Conservation (phyloP, 257 asterid genomes). For the Verbascum thapsus region DNA sequence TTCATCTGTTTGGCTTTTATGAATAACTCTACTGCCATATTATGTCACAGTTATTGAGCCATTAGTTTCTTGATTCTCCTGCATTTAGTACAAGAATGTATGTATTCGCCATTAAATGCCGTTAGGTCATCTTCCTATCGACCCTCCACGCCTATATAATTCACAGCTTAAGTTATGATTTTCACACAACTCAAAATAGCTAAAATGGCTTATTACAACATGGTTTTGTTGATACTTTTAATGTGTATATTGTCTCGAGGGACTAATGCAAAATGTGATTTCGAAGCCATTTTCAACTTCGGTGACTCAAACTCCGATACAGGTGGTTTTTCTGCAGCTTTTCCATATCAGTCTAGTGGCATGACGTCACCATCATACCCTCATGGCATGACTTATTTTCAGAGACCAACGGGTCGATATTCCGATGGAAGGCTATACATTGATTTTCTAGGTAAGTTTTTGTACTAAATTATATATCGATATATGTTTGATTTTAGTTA, state of each 20-base stretch:
- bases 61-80: not conserved
- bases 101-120: not conserved
- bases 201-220: not conserved
- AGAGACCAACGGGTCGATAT: slow-evolving; percentile 60
- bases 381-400: slow-evolving; percentile 73
- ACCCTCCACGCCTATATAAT: not conserved
- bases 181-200: too few relatives aligned
- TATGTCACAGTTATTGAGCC: too few relatives aligned
- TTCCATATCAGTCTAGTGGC: slow-evolving; percentile 64
- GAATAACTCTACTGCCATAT: too few relatives aligned
- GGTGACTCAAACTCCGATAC: slow-evolving; percentile 82
- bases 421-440: slow-evolving; percentile 64
- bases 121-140: not conserved
- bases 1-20: too few relatives aligned
- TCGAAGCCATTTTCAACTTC: slow-evolving; percentile 60
- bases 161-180: too few relatives aligned
- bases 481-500: too few relatives aligned
- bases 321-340: slow-evolving; percentile 65
- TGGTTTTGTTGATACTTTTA: slow-evolving; percentile 38
- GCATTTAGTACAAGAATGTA: not conserved
- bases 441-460: slow-evolving; percentile 62
- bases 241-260: slow-evolving; percentile 21
- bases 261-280: slow-evolving; percentile 48
- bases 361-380: slow-evolving; percentile 35
- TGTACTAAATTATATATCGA: too few relatives aligned